Evolutionary conservation across 768 basidiomycete genomes (phyloP).

Genomic region (Termitomyces sp.): DNA sequence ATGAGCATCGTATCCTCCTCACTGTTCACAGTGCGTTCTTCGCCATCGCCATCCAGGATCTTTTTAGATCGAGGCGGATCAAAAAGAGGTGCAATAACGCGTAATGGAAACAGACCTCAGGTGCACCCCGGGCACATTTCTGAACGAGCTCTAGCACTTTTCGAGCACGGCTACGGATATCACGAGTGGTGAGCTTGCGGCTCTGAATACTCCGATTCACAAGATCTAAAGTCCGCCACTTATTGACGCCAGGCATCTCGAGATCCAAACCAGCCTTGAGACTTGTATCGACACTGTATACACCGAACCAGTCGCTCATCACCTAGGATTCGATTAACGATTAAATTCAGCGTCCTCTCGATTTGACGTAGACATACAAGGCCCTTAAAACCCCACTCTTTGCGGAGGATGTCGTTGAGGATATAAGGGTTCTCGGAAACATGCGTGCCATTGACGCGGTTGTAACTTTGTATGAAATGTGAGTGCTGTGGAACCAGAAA

Average conservation of each 20-base stretch:
- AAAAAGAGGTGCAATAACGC: not conserved
- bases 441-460: conserved; percentile 76
- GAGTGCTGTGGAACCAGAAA: not conserved
- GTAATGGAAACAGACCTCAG: conserved; percentile 43
- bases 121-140: conserved; percentile 62
- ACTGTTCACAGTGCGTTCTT: conserved; percentile 60
- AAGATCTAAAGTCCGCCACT: conserved; percentile 71
- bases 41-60: conserved; percentile 69
- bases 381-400: conserved; percentile 75
- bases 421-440: conserved; percentile 62
- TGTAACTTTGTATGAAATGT: conserved; percentile 43
- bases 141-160: conserved; percentile 69
- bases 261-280: conserved; percentile 80
- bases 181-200: conserved; percentile 62
- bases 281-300: conserved; percentile 59
- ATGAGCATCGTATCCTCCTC: conserved; percentile 61
- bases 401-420: conserved; percentile 55
- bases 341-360: not conserved
- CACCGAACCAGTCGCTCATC: conserved; percentile 87
- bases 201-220: conserved; percentile 58
- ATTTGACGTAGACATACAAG: conserved; percentile 29
- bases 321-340: conserved; percentile 28
- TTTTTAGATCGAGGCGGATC: conserved; percentile 19
- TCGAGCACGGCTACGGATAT: conserved; percentile 62
- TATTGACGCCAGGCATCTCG: conserved; percentile 76